phyloP scores from a whole-genome alignment of 2,329 filamentous ascomycete species.

The Colletotrichum incanum region DNA sequence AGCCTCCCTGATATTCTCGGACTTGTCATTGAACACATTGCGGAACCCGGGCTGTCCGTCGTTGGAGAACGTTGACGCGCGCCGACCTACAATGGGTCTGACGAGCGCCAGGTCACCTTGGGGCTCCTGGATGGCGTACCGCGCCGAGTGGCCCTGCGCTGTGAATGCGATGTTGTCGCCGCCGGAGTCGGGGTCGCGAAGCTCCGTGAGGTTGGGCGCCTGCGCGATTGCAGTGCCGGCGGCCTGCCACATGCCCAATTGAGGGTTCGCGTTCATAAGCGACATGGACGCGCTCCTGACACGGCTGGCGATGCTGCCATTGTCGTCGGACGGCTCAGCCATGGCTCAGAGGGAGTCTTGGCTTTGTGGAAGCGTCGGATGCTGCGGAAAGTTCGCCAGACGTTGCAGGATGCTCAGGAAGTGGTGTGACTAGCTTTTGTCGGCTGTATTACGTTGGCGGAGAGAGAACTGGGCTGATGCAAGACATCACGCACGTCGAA shows the following conservation, averaged over 20 bases:
- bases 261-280: constrained; percentile 49
- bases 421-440: background rate
- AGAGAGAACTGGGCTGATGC: background rate
- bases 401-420: background rate
- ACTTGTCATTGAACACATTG: constrained; percentile 17
- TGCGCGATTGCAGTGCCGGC: constrained; percentile 51
- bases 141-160: constrained; percentile 50
- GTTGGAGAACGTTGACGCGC: constrained; percentile 37
- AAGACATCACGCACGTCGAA: background rate
- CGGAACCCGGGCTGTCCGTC: constrained; percentile 17
- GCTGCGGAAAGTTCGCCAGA: background rate
- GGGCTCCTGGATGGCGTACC: constrained; percentile 46
- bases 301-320: constrained; percentile 45
- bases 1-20: background rate
- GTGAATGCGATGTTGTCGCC: constrained; percentile 50
- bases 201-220: constrained; percentile 49
- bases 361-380: background rate
- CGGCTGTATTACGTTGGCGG: background rate
- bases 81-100: constrained; percentile 41
- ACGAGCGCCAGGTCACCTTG: constrained; percentile 47
- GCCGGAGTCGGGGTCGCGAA: constrained; percentile 48
- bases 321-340: constrained; percentile 29
- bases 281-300: constrained; percentile 49
- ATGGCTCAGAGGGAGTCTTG: constrained; percentile 32
- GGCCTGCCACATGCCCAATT: constrained; percentile 52